A percentile compares a stretch with the other conserved stretches of the same genome.
Evolutionary conservation across 305 asterid genomes (phyloP).

Genomic region (Fraxinus ornus): DNA sequence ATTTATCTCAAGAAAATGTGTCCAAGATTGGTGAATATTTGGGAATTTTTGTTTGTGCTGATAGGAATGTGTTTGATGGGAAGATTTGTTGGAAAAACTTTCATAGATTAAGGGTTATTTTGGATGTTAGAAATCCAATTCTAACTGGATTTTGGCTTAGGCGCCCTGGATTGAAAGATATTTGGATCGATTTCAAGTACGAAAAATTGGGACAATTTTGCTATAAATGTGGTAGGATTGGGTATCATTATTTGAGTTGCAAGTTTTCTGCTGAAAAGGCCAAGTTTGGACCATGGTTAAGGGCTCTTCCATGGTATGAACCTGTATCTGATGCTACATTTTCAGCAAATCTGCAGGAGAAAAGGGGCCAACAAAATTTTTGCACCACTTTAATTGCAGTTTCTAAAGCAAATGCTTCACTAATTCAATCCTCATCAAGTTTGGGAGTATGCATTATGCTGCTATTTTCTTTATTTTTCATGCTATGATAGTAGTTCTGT

Average conservation of each 20-base stretch:
- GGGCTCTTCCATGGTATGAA: background rate
- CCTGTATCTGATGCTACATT: background rate
- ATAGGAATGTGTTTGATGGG: constrained; percentile 2
- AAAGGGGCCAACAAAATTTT: background rate
- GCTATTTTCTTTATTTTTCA: background rate
- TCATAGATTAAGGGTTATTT: constrained; percentile 23
- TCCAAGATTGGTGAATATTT: constrained; percentile 25
- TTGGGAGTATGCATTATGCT: constrained; percentile 7
- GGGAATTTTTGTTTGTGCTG: constrained; percentile 11
- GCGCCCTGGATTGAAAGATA: background rate
- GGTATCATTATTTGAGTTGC: constrained; percentile 20
- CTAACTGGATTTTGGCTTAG: constrained; percentile 29
- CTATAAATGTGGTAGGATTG: constrained; percentile 34
- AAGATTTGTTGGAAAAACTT: constrained; percentile 11
- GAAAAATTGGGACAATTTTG: constrained; percentile 32
- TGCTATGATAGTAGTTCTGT: background rate
- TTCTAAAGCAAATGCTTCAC: background rate
- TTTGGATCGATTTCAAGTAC: constrained; percentile 34
- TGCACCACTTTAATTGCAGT: constrained; percentile 3
- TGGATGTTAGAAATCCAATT: constrained; percentile 28
- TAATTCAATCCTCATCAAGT: constrained; percentile 15
- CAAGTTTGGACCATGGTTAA: constrained; percentile 35
- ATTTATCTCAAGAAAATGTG: constrained; percentile 21
- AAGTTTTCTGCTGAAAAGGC: constrained; percentile 28
- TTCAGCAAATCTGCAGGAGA: background rate